Evolutionary conservation across 2,329 filamentous ascomycete species (phyloP).

Genomic region (Chrysoporthe austroafricana): DNA sequence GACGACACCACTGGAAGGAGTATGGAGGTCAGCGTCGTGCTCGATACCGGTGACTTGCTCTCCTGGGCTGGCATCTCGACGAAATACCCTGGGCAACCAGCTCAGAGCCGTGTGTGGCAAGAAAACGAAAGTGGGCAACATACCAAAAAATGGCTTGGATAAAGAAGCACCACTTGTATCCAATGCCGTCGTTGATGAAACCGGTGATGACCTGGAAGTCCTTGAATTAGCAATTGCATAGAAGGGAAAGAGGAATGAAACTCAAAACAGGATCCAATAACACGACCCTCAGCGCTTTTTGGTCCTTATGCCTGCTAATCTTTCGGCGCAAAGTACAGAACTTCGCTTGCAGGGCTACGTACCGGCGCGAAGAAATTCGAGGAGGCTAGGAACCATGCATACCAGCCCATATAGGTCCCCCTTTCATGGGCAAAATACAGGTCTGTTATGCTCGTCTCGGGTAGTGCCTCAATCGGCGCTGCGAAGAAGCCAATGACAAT

Average conservation of each 20-base stretch:
- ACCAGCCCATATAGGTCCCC: constrained; percentile 35
- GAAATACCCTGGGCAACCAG: background rate
- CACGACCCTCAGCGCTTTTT: background rate
- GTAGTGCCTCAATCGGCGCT: constrained; percentile 46
- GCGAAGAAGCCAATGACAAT: constrained; percentile 44
- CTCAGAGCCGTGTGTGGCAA: background rate
- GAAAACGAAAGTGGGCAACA: background rate
- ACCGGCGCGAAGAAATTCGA: constrained; percentile 38
- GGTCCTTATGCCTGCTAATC: too few relatives aligned
- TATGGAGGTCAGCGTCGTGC: background rate
- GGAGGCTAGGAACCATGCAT: constrained; percentile 36
- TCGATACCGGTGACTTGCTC: background rate
- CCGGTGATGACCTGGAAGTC: constrained; percentile 35
- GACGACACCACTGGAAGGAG: constrained; percentile 24
- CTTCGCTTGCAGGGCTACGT: background rate
- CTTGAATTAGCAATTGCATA: background rate
- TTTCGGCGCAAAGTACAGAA: background rate
- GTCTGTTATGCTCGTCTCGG: constrained; percentile 45
- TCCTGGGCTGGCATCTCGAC: too few relatives aligned
- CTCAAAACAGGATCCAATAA: too few relatives aligned
- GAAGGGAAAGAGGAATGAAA: background rate
- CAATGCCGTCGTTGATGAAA: constrained; percentile 39
- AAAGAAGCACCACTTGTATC: constrained; percentile 40
- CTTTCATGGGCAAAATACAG: constrained; percentile 39
- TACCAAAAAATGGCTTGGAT: constrained; percentile 36